Conservation (phyloP, 441 rosid species). For the Arabidopsis hybrid region DNA sequence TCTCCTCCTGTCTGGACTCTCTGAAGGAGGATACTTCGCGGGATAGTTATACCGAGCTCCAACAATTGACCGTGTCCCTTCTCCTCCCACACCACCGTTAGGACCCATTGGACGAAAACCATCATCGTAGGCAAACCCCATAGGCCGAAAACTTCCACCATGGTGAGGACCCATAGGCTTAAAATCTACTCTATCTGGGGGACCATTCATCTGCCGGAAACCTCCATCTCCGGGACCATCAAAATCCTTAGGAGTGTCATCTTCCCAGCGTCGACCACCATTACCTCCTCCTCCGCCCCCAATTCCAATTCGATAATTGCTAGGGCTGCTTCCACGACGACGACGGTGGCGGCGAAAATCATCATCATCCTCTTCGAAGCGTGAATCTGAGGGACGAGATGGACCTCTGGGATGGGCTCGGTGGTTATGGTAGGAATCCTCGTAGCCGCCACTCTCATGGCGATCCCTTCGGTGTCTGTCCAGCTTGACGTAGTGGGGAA, state of each 20-base stretch:
- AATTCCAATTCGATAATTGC: slow-evolving; percentile 51
- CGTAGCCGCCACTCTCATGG: slow-evolving; percentile 55
- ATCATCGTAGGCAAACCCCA: slow-evolving; percentile 44
- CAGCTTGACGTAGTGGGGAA: slow-evolving; percentile 53
- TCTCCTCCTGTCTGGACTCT: slow-evolving; percentile 47
- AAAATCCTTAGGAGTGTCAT: slow-evolving; percentile 62
- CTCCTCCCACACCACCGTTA: slow-evolving; percentile 21
- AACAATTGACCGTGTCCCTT: slow-evolving; percentile 7
- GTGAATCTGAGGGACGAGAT: slow-evolving; percentile 58
- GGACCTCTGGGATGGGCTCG: slow-evolving; percentile 61
- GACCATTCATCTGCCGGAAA: slow-evolving; percentile 46
- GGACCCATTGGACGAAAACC: slow-evolving; percentile 49
- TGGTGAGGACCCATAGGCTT: slow-evolving; percentile 46
- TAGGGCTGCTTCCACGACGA: slow-evolving; percentile 77
- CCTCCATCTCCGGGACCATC: slow-evolving; percentile 44
- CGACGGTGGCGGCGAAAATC: slow-evolving; percentile 47
- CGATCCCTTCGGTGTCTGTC: slow-evolving; percentile 84
- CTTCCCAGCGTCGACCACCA: slow-evolving; percentile 49
- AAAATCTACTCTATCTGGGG: slow-evolving; percentile 41
- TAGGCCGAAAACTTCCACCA: slow-evolving; percentile 45
- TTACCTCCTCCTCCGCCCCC: slow-evolving; percentile 40
- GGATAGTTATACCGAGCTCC: slow-evolving; percentile 35
- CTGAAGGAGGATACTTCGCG: slow-evolving; percentile 44
- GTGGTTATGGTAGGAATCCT: slow-evolving; percentile 53
- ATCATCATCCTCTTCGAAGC: slow-evolving; percentile 46